Base-by-base conservation (phyloP, 2,329 filamentous ascomycete species). In the Westerdykella aurantiaca region DNA sequence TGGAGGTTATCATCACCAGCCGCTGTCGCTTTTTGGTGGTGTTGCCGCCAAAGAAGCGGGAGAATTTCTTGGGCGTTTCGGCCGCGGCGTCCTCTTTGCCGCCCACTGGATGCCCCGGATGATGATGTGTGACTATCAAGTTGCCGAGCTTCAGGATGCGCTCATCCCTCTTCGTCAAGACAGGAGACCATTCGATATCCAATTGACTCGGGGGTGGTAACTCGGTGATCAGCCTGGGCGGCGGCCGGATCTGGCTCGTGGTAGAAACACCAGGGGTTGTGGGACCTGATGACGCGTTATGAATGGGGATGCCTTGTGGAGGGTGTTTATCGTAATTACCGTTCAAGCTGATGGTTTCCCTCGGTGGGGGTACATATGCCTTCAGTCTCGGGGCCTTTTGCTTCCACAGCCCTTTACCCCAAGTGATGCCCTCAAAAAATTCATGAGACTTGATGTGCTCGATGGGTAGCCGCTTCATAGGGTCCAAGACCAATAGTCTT, bases 141-240 rank as follows among this genome's bases (percentile, higher is more conserved):
- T 98, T 95, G 2, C 93, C 93, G 17, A 98, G 75, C 66, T 95
- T 96, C 50, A 98, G 69, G 54, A 98, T 98, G 31, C 93, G 81
- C 68, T 98, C 93, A 60, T 97, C 96, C 47, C 82, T 84, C 58
- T 84, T 83, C 9, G 87, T 96, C 43, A 98, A 73, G 4, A 98
- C 90, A 1, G 93, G 93, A 0, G 91, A 96, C 93, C 93, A 98
- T 69, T 98, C 93, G 45, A 98, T 95, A 61, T 98, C 93, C 21
- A 98, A 74, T 66, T 97, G 93, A 40, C 87, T 95, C 0, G 93
- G 93, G n/a, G 93, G 91, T 13, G 93, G 89, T 9, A 98, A 76
- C 66, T 98, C 93, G 1, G 93, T 97, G 48, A 98, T 94, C 47
- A 96, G 82, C 48, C 89, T 53, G 25, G 64, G 63, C 25, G 89